phyloP scores from a whole-genome alignment of 1,139 yeast species.

The Arxiozyma bovina region DNA sequence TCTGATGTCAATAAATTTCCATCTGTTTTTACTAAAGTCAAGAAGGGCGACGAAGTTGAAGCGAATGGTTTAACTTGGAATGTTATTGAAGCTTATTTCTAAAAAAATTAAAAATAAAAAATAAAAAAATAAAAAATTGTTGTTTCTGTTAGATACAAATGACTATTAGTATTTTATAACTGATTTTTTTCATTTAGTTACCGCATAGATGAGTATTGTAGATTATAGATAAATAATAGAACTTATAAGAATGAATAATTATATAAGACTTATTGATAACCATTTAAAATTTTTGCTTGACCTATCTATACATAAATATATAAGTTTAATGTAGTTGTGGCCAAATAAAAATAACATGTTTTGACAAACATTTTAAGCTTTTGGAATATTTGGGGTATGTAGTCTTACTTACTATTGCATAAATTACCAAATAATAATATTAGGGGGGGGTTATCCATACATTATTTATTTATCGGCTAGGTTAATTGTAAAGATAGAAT shows the following conservation, averaged over 20 bases:
- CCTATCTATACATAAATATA: no score
- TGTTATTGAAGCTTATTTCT: conserved; percentile 24
- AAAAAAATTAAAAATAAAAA: not conserved
- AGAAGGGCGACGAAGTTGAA: conserved; percentile 18
- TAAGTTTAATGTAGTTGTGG: not conserved
- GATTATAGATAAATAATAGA: no score
- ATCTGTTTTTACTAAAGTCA: conserved; percentile 16
- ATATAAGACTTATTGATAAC: not conserved
- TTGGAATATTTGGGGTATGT: not conserved
- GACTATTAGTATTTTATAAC: not conserved
- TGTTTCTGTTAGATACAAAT: not conserved
- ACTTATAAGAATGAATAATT: no score
- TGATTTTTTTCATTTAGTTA: not conserved
- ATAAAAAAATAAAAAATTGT: conserved; percentile 6
- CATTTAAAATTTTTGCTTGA: no score
- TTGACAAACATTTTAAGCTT: not conserved
- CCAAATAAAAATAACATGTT: no score
- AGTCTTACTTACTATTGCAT: no score
- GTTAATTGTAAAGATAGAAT: no score
- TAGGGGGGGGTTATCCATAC: no score
- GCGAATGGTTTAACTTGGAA: conserved; percentile 24
- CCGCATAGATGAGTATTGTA: not conserved
- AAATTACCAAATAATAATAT: no score
- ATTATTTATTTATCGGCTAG: no score
- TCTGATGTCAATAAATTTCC: conserved; percentile 27